Conservation (phyloP, 73 alveolate species). For the Tetrahymena elliotti region DNA sequence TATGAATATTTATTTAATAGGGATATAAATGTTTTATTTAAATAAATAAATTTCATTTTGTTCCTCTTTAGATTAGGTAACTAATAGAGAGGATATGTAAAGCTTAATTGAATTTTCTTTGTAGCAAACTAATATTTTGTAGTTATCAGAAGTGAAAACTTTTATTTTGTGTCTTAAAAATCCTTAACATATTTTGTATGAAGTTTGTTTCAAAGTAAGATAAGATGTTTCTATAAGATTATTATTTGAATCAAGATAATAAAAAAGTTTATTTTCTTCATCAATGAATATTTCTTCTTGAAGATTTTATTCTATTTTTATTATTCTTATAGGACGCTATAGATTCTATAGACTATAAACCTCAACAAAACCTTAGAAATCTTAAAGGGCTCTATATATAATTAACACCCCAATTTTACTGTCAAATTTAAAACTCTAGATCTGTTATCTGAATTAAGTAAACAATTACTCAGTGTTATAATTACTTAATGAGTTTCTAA, state of each 20-base stretch:
- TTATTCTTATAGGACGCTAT: background rate
- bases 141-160: background rate
- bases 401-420: background rate
- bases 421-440: background rate
- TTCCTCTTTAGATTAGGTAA: background rate
- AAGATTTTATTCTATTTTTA: background rate
- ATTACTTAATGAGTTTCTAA: background rate
- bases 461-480: background rate
- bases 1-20: background rate
- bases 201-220: background rate
- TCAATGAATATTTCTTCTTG: background rate
- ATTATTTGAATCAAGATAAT: background rate
- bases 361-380: background rate
- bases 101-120: background rate
- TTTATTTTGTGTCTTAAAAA: background rate
- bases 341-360: background rate
- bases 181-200: background rate
- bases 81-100: background rate
- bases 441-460: background rate
- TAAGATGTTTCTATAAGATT: background rate
- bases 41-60: background rate
- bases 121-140: background rate
- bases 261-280: background rate
- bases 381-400: background rate
- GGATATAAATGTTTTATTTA: background rate